These are phyloP conservation scores for Saitozyma podzolica DNA, from an alignment of 768 basidiomycete genomes.

Conservation along the genomic window DNA sequence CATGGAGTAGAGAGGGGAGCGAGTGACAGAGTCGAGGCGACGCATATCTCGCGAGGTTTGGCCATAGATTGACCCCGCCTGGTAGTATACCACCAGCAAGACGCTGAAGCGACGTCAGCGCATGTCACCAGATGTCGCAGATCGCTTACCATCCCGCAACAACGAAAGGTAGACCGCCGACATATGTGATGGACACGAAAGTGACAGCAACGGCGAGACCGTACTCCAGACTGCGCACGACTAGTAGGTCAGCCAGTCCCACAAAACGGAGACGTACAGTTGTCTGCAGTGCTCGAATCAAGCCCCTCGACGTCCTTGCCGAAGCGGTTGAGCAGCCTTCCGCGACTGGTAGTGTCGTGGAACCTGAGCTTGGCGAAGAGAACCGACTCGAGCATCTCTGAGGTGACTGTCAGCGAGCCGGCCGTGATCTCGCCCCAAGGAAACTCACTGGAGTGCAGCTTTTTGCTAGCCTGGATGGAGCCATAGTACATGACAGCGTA, in stretches of 20 bases:
- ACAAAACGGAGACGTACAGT: constrained; percentile 59
- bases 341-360: constrained; percentile 87
- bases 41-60: constrained; percentile 70
- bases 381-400: constrained; percentile 70
- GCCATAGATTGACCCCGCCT: constrained; percentile 62
- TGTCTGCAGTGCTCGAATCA: constrained; percentile 78
- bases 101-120: constrained; percentile 26
- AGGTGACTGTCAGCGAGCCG: constrained; percentile 25
- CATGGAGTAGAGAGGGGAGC: constrained; percentile 60
- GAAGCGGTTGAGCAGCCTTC: constrained; percentile 58
- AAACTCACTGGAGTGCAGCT: constrained; percentile 62
- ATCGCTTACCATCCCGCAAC: constrained; percentile 55
- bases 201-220: constrained; percentile 71
- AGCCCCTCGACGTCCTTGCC: constrained; percentile 83
- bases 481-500: constrained; percentile 68
- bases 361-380: constrained; percentile 87
- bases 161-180: constrained; percentile 77
- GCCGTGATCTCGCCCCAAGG: neutral
- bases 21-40: constrained; percentile 56
- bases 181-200: constrained; percentile 69
- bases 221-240: constrained; percentile 65
- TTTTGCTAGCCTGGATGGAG: constrained; percentile 75
- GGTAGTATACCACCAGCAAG: constrained; percentile 51
- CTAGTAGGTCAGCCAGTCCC: constrained; percentile 14
- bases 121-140: neutral